phyloP scores from a whole-genome alignment of 306 rosid species.

The Rubus parviflorus region DNA sequence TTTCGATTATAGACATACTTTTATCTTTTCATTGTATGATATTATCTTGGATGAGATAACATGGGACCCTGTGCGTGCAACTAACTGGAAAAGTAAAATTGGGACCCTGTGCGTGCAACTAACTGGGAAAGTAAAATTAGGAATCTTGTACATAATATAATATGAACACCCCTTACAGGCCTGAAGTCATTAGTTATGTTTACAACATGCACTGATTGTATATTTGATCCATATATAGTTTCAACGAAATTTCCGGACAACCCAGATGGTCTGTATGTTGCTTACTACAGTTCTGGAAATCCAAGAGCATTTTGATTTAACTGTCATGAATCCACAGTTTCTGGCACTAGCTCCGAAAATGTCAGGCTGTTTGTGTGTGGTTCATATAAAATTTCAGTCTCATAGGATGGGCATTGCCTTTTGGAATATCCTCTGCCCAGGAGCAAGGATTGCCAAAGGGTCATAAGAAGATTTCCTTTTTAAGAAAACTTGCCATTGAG shows the following conservation, averaged over 20 bases:
- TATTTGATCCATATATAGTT: not conserved
- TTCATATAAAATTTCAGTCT: conserved; percentile 4
- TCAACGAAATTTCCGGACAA: conserved; percentile 13
- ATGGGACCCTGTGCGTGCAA: not conserved
- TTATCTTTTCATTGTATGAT: not conserved
- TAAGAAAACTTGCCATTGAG: conserved; percentile 57
- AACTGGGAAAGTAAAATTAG: not conserved
- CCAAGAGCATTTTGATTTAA: conserved; percentile 18
- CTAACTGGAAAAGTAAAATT: not conserved
- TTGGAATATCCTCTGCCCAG: conserved; percentile 89
- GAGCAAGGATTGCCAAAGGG: conserved; percentile 88
- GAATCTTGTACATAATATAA: not conserved
- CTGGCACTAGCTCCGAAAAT: conserved; percentile 13
- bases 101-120: not conserved
- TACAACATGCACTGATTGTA: conserved; percentile 22
- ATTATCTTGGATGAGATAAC: conserved; percentile 5
- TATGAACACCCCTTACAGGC: not conserved
- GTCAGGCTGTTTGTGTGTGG: conserved; percentile 10
- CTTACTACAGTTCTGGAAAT: conserved; percentile 21
- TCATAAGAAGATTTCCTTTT: conserved; percentile 72
- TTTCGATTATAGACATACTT: not conserved
- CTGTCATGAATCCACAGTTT: conserved; percentile 21
- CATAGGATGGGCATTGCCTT: conserved; percentile 48
- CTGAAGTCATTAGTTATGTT: not conserved
- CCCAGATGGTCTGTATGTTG: conserved; percentile 2